A percentile compares a stretch with the other conserved stretches of the same genome.
Evolutionary conservation across 306 rosid genomes (phyloP).

Genomic region (Oxytropis ochrocephala): DNA sequence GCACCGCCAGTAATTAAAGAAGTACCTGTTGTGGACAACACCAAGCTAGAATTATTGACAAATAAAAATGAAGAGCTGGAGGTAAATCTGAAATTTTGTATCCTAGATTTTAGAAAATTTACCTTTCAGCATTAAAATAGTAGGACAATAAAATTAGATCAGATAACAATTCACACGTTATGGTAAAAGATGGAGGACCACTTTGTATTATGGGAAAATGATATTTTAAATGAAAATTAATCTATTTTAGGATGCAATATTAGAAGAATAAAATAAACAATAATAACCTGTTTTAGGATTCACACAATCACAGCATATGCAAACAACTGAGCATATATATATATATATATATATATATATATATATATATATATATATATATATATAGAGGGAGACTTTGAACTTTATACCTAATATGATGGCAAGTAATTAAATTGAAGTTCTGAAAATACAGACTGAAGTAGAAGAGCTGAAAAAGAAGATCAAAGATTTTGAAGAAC

Average conservation of each 20-base stretch:
- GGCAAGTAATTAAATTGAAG: not conserved
- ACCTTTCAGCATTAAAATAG: not conserved
- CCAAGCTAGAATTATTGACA: slow-evolving; percentile 62
- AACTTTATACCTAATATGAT: not conserved
- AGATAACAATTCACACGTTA: not conserved
- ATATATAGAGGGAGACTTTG: not conserved
- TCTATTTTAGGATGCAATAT: not conserved
- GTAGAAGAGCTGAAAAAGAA: slow-evolving; percentile 50
- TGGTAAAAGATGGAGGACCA: not conserved
- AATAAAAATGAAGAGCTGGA: slow-evolving; percentile 57
- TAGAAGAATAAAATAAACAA: not conserved
- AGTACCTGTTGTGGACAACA: slow-evolving; percentile 69
- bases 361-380: not conserved
- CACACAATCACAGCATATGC: not conserved
- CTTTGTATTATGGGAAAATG: not conserved
- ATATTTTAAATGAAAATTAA: not conserved
- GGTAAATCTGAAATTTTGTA: slow-evolving; percentile 33
- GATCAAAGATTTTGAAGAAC: slow-evolving; percentile 56
- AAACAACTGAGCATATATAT: not conserved
- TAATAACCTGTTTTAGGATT: not conserved
- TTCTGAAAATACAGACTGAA: slow-evolving; percentile 46
- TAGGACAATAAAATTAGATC: not conserved
- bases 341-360: no score
- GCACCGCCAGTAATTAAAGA: slow-evolving; percentile 88
- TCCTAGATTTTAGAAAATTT: not conserved